A percentile compares a stretch with the other conserved stretches of the same genome.
Evolutionary conservation across 306 rosid species (phyloP).

Genomic region (Elaeagnus macrophylla): DNA sequence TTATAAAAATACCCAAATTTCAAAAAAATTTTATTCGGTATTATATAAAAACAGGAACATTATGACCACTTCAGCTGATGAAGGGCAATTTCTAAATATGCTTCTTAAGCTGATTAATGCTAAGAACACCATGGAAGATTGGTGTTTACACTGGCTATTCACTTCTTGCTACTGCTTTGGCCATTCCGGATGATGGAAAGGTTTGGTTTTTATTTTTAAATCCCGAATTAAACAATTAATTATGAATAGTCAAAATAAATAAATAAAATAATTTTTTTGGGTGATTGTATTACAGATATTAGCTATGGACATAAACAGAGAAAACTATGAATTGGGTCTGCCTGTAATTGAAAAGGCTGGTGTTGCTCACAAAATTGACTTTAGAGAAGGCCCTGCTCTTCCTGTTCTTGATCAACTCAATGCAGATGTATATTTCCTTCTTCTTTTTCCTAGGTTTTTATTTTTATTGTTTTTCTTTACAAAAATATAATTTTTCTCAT

Average conservation of each 20-base stretch:
- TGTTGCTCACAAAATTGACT: conserved; percentile 77
- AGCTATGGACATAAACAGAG: conserved; percentile 90
- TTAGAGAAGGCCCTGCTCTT: conserved; percentile 94
- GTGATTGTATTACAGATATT: conserved; percentile 40
- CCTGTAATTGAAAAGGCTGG: conserved; percentile 73
- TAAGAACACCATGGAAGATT: conserved; percentile 91
- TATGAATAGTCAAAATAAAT: background rate
- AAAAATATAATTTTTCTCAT: background rate
- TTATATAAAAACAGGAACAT: conserved; percentile 51
- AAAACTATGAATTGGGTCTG: conserved; percentile 75
- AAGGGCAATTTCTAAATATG: conserved; percentile 87
- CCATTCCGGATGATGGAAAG: conserved; percentile 90
- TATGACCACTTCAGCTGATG: conserved; percentile 92
- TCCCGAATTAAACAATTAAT: background rate
- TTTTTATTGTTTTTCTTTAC: no score
- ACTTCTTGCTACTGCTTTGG: conserved; percentile 86
- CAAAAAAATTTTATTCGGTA: background rate
- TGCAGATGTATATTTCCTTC: conserved; percentile 34
- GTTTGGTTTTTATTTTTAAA: conserved; percentile 18
- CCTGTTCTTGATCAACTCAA: conserved; percentile 68
- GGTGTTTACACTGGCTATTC: conserved; percentile 97
- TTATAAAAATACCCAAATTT: background rate
- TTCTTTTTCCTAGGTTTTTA: no score
- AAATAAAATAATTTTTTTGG: no score
- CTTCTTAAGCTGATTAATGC: conserved; percentile 86